Evolutionary conservation across 2,329 filamentous ascomycete species (phyloP).

Genomic region (Beauveria bassiana): DNA sequence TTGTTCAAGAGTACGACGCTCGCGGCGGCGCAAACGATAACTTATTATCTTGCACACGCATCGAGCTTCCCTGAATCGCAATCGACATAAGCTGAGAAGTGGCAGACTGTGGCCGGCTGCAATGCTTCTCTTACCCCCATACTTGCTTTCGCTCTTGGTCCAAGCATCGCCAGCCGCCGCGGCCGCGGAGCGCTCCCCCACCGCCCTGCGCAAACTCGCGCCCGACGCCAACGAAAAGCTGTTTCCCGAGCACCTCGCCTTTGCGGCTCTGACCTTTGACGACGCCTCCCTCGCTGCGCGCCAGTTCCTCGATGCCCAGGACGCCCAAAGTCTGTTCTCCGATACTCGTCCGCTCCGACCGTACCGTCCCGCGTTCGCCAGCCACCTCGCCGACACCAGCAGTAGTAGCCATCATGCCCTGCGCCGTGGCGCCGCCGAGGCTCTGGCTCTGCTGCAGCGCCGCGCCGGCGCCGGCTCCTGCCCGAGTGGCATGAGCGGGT

Average conservation of each 20-base stretch:
- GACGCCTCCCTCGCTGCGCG: constrained; percentile 25
- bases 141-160: constrained; percentile 39
- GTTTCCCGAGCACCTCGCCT: constrained; percentile 57
- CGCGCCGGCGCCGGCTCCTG: constrained; percentile 52
- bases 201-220: constrained; percentile 65
- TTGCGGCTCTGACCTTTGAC: constrained; percentile 25
- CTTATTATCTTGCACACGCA: neutral
- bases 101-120: constrained; percentile 32
- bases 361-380: constrained; percentile 44
- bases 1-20: neutral
- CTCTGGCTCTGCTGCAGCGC: constrained; percentile 40
- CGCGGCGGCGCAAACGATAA: neutral
- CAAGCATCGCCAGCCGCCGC: constrained; percentile 27
- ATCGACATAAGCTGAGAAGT: neutral
- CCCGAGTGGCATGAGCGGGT: constrained; percentile 57
- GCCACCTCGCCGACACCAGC: constrained; percentile 31
- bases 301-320: constrained; percentile 22
- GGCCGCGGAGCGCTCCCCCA: constrained; percentile 36
- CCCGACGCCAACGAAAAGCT: constrained; percentile 67
- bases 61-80: neutral
- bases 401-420: constrained; percentile 16
- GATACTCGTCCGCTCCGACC: constrained; percentile 12
- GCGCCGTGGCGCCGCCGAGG: constrained; percentile 38
- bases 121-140: constrained; percentile 32
- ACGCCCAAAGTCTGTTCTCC: constrained; percentile 8